Evolutionary conservation across 257 asterid species (phyloP).

Genomic region (Solanum rostratum): DNA sequence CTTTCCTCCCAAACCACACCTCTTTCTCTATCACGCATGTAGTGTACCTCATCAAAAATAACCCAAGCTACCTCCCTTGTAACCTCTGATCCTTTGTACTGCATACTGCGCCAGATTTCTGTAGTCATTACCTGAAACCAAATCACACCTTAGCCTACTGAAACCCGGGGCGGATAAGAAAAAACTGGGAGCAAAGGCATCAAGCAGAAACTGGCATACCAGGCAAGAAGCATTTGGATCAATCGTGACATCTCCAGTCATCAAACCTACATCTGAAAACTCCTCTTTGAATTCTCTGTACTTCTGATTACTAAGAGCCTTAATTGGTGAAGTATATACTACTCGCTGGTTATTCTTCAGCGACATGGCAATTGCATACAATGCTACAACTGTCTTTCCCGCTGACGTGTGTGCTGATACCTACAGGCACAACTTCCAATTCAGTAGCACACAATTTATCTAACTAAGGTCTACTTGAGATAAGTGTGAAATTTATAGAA

Average conservation of each 20-base stretch:
- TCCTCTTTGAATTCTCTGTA: constrained; percentile 96
- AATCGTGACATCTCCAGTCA: constrained; percentile 98
- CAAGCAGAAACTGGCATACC: constrained; percentile 39
- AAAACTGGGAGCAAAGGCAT: neutral
- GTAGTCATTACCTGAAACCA: constrained; percentile 90
- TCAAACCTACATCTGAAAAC: constrained; percentile 95
- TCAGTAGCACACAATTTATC: neutral
- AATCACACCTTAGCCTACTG: constrained; percentile 4
- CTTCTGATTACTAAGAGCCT: constrained; percentile 96
- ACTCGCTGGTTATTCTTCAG: constrained; percentile 76
- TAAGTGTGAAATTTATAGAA: neutral
- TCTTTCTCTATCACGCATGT: constrained; percentile 96
- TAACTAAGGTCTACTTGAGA: neutral
- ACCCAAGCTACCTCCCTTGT: constrained; percentile 95
- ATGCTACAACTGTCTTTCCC: constrained; percentile 92
- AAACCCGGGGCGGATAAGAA: neutral
- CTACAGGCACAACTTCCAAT: constrained; percentile 16
- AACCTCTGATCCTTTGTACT: constrained; percentile 92
- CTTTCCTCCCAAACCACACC: constrained; percentile 99
- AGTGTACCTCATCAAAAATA: constrained; percentile 95
- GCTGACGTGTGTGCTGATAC: constrained; percentile 98
- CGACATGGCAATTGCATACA: constrained; percentile 89
- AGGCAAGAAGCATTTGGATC: constrained; percentile 95
- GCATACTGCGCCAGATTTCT: constrained; percentile 98
- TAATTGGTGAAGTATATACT: constrained; percentile 87